These are phyloP conservation scores for Quercus rubra DNA, from an alignment of 306 rosid species.

Conservation along the genomic window DNA sequence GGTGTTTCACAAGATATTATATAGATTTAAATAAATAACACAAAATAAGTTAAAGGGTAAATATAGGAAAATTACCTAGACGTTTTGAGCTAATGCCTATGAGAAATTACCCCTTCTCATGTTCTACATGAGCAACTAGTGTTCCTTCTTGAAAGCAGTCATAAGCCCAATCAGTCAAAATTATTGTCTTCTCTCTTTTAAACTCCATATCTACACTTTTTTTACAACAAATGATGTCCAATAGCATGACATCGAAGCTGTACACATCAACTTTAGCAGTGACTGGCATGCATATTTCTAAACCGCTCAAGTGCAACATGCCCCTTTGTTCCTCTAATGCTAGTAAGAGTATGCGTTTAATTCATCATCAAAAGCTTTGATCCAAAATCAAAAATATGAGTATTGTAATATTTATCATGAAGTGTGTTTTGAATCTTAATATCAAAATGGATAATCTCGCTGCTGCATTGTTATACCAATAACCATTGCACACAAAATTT, in stretches of 20 bases:
- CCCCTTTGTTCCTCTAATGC: constrained; percentile 20
- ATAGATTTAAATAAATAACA: no score
- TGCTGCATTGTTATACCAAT: constrained; percentile 27
- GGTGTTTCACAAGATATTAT: no score
- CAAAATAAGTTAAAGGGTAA: no score
- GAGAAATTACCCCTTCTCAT: neutral
- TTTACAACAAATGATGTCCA: constrained; percentile 23
- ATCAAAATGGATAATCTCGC: constrained; percentile 22
- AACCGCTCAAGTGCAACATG: constrained; percentile 35
- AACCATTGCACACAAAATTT: neutral
- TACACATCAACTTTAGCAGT: constrained; percentile 24
- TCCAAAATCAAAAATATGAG: constrained; percentile 25
- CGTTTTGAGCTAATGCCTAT: no score
- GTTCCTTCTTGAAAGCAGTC: constrained; percentile 24
- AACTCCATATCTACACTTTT: constrained; percentile 14
- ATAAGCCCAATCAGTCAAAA: constrained; percentile 35
- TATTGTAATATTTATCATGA: constrained; percentile 2
- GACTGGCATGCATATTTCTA: constrained; percentile 5
- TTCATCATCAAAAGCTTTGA: constrained; percentile 21
- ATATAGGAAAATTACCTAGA: no score
- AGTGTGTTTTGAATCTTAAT: constrained; percentile 35
- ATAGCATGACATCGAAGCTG: constrained; percentile 23
- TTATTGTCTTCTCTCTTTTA: constrained; percentile 1
- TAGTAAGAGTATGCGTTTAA: neutral
- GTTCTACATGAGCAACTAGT: constrained; percentile 8